Conservation (phyloP, 441 rosid species). For the Croton setiger region DNA sequence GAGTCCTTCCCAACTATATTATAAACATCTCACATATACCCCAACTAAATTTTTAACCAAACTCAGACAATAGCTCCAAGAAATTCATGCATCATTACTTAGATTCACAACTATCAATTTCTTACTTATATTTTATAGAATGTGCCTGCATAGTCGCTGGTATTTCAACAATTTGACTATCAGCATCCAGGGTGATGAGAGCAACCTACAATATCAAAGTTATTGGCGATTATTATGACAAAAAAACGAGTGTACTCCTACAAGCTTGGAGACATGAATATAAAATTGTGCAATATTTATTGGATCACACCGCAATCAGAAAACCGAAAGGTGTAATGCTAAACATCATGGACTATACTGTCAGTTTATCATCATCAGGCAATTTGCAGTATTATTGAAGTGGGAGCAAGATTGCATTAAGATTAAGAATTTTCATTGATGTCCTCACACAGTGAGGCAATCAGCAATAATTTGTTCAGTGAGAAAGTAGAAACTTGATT, state of each 20-base stretch:
- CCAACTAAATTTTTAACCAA: too few relatives aligned
- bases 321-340: neutral
- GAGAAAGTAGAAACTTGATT: neutral
- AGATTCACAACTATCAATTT: too few relatives aligned
- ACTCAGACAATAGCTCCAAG: too few relatives aligned
- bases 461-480: neutral
- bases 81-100: too few relatives aligned
- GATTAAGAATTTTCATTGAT: neutral
- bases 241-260: neutral
- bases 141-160: too few relatives aligned
- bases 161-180: too few relatives aligned
- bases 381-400: neutral
- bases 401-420: neutral
- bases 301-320: neutral
- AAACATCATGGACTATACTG: neutral
- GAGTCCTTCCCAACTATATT: too few relatives aligned
- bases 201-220: conserved; percentile 10
- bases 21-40: too few relatives aligned
- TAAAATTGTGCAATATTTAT: neutral
- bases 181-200: neutral
- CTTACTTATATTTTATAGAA: too few relatives aligned
- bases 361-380: neutral
- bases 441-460: neutral
- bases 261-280: conserved; percentile 1
- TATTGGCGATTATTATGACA: neutral